Evolutionary conservation across 129 eudicot genomes (phyloP).

Genomic region (Ambrosia artemisiifolia): DNA sequence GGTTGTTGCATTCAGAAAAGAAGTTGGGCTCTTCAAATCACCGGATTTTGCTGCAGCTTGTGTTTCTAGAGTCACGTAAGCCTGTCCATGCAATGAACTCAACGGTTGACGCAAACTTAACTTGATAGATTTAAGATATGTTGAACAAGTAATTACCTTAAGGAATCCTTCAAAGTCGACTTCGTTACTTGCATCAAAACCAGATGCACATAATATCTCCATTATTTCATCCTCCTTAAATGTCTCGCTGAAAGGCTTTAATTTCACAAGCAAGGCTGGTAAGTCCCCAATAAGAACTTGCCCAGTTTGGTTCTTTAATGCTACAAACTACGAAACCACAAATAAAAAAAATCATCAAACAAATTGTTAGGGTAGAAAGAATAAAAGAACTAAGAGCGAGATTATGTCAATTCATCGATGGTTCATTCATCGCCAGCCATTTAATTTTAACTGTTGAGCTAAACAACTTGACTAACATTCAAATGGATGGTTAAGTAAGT

Average conservation of each 20-base stretch:
- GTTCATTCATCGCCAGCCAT: too few species aligned
- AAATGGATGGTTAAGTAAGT: too few species aligned
- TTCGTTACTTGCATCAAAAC: conserved; percentile 42
- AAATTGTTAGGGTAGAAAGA: neutral
- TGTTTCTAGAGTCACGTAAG: conserved; percentile 61
- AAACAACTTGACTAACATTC: too few species aligned
- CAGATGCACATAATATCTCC: conserved; percentile 38
- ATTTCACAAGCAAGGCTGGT: conserved; percentile 60
- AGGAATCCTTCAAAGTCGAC: conserved; percentile 80
- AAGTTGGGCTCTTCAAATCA: conserved; percentile 49
- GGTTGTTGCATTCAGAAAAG: conserved; percentile 77
- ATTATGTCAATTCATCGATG: too few species aligned
- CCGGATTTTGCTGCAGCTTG: conserved; percentile 54
- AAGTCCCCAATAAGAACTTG: conserved; percentile 55
- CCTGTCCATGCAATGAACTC: conserved; percentile 48
- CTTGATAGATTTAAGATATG: conserved; percentile 3
- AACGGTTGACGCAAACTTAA: neutral
- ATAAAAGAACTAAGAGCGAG: too few species aligned
- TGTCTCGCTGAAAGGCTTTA: conserved; percentile 47
- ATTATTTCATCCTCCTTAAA: conserved; percentile 67
- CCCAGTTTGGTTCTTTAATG: conserved; percentile 55
- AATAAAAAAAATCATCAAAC: conserved; percentile 12
- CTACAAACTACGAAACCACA: conserved; percentile 46
- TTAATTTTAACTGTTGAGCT: too few species aligned
- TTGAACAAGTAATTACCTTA: conserved; percentile 37